Conservation (phyloP, 495 filamentous ascomycete species). For the Penicillium maclennaniae region DNA sequence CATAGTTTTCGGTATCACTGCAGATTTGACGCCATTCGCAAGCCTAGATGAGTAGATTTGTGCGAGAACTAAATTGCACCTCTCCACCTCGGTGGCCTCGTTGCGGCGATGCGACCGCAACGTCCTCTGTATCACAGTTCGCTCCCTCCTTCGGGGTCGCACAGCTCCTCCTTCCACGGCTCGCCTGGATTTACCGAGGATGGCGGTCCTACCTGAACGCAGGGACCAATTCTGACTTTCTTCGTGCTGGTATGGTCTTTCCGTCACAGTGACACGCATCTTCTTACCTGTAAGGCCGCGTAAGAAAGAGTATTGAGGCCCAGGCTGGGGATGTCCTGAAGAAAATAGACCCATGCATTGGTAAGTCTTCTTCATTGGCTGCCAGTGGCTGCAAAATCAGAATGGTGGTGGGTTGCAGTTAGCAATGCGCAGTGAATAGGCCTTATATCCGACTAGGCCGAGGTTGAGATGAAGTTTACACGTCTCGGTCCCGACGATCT, state of each 20-base stretch:
- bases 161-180: slow-evolving; percentile 14
- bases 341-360: neutral
- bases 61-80: neutral
- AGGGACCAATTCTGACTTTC: slow-evolving; percentile 24
- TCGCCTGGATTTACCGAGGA: slow-evolving; percentile 15
- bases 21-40: neutral
- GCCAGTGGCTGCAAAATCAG: neutral
- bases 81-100: slow-evolving; percentile 4
- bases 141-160: slow-evolving; percentile 11
- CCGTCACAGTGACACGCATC: slow-evolving; percentile 11
- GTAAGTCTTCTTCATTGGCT: neutral
- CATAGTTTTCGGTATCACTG: neutral
- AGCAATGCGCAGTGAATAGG: neutral
- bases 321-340: neutral
- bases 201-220: slow-evolving; percentile 19
- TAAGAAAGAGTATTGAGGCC: neutral
- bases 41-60: neutral
- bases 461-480: neutral
- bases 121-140: slow-evolving; percentile 15
- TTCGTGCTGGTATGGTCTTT: neutral
- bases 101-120: slow-evolving; percentile 22
- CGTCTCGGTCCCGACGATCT: neutral
- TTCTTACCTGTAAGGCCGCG: neutral
- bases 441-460: neutral
- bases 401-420: neutral